A percentile compares a stretch with the other conserved stretches of the same genome.
Conservation (phyloP, 2,329 filamentous ascomycete species). For the Arthrobotrys entomopaga region DNA sequence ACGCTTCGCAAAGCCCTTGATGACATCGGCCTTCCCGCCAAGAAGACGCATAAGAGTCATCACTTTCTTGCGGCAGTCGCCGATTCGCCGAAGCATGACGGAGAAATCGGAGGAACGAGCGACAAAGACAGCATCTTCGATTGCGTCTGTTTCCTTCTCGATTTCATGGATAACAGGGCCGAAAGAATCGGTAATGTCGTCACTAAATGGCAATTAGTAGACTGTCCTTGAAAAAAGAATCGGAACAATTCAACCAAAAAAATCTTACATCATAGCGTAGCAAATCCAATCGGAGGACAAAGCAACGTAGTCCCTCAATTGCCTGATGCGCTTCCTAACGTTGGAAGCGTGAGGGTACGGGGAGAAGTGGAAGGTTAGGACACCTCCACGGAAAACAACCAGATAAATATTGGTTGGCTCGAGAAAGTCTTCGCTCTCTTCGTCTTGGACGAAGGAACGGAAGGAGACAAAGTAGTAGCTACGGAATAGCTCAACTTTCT, state of each 20-base stretch:
- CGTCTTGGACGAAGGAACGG: slow-evolving; percentile 95
- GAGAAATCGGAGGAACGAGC: slow-evolving; percentile 80
- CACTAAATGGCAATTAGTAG: slow-evolving; percentile 73
- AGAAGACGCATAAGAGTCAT: slow-evolving; percentile 93
- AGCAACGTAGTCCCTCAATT: slow-evolving; percentile 91
- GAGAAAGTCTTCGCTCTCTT: slow-evolving; percentile 85
- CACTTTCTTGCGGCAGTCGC: slow-evolving; percentile 94
- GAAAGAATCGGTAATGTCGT: slow-evolving; percentile 98
- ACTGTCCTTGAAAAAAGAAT: not conserved
- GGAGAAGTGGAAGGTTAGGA: slow-evolving; percentile 97
- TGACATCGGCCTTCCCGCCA: slow-evolving; percentile 97
- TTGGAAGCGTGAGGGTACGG: slow-evolving; percentile 96
- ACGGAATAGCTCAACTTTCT: slow-evolving; percentile 96
- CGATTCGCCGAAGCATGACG: slow-evolving; percentile 89
- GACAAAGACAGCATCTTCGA: slow-evolving; percentile 90
- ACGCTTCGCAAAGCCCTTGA: slow-evolving; percentile 97
- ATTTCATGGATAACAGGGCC: slow-evolving; percentile 90
- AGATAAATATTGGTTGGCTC: slow-evolving; percentile 98
- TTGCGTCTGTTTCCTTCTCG: slow-evolving; percentile 95
- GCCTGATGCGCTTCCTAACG: slow-evolving; percentile 89
- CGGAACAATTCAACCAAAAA: not conserved
- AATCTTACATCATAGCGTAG: slow-evolving; percentile 71
- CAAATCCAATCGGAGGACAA: slow-evolving; percentile 97
- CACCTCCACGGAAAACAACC: slow-evolving; percentile 93
- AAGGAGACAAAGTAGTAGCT: slow-evolving; percentile 99